Conservation (phyloP, 2,329 filamentous ascomycete genomes). For the Xylariaceae sp. region DNA sequence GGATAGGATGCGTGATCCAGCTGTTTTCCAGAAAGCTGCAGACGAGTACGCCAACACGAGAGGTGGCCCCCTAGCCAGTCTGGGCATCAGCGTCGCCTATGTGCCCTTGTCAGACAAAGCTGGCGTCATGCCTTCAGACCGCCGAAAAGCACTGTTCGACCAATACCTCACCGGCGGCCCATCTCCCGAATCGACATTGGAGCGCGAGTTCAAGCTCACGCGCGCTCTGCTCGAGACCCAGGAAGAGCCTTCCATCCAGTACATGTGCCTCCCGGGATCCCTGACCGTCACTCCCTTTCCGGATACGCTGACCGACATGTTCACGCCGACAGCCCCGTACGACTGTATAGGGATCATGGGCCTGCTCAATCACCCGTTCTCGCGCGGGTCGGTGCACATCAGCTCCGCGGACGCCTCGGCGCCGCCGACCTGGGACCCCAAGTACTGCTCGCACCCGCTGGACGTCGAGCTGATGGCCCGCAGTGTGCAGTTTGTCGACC, state of each 20-base stretch:
- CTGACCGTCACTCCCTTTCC: slow-evolving; percentile 20
- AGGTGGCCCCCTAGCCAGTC: slow-evolving; percentile 30
- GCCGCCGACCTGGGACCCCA: slow-evolving; percentile 44
- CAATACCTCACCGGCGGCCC: slow-evolving; percentile 10
- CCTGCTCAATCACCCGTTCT: slow-evolving; percentile 55
- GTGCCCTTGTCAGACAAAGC: slow-evolving; percentile 23
- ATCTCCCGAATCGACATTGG: slow-evolving; percentile 8
- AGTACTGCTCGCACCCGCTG: slow-evolving; percentile 47
- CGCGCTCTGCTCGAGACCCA: slow-evolving; percentile 20
- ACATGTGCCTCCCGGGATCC: slow-evolving; percentile 27
- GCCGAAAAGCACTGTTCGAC: slow-evolving; percentile 19
- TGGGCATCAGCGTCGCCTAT: slow-evolving; percentile 30
- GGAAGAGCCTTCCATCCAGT: slow-evolving; percentile 26
- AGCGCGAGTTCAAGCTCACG: slow-evolving; percentile 16
- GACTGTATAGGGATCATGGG: slow-evolving; percentile 50
- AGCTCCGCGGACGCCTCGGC: slow-evolving; percentile 31
- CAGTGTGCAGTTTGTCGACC: slow-evolving; percentile 34
- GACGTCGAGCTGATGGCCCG: slow-evolving; percentile 45
- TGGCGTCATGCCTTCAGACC: slow-evolving; percentile 18
- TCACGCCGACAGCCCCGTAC: slow-evolving; percentile 23
- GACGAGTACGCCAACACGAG: slow-evolving; percentile 28
- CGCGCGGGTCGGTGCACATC: slow-evolving; percentile 53
- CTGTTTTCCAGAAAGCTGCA: slow-evolving; percentile 22
- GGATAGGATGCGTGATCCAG: slow-evolving; percentile 28
- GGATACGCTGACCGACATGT: slow-evolving; percentile 20